Base-by-base conservation (phyloP, 2,329 filamentous ascomycete species). In the Alternaria triticimaculans region DNA sequence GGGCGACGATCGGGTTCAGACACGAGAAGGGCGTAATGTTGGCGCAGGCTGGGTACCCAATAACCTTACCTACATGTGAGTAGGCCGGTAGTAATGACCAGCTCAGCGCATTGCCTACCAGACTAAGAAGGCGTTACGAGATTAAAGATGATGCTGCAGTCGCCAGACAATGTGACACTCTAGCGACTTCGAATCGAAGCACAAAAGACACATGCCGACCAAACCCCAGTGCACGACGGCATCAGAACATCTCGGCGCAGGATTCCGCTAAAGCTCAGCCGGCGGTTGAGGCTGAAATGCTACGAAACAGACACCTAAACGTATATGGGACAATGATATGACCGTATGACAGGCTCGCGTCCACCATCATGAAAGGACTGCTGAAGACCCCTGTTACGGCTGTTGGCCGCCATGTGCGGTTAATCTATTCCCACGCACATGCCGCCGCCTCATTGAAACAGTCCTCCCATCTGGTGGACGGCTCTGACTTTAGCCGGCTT, bases 401-500 rank as follows among this genome's bases (percentile, higher is more conserved):
- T 14, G 43, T 43, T 58, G 56, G 46, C 26, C 26, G 55, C 51
- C 41, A 44, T 45, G 30, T 48, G 60, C 30, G 45, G 14, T 45
- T 45, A 53, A 43, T 25, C 20, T 37, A 20, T 48, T 23, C 25
- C 55, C 48, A 58, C 48, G 55, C 48, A 55, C 25, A 45, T 23
- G 60, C 20, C 26, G 60, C 20, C 28, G 41, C 28, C 41, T 48
- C 21, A 15, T 48, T 58, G 37, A 44, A 41, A 62, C 48, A 55
- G 60, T 46, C 60, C 28, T 45, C 28, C 55, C 41, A 55, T 59
- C 45, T 33, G 41, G 55, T 25, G 30, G 37, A 28, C 48, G 41
- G 48, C 55, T 44, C 23, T 37, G 49, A 25, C 43, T 58, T 60
- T 59, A 55, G 20, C 60, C 55, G 60, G 60, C 55, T 59, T 59